phyloP scores from a whole-genome alignment of 306 rosid species.

The Prunus mongolica region DNA sequence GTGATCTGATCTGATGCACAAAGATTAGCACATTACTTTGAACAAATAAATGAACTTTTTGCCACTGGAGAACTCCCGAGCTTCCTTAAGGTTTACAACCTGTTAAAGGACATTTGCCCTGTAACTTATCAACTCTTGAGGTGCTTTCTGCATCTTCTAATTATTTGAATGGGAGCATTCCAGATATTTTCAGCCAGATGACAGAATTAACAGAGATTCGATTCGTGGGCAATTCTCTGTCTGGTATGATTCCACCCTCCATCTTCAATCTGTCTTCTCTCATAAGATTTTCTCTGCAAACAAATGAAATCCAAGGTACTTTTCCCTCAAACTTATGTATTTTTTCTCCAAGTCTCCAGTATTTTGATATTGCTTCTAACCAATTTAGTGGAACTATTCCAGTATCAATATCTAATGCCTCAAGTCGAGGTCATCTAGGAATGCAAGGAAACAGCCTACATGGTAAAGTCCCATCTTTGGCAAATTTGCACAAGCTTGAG shows the following conservation, averaged over 20 bases:
- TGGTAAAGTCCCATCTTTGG: not conserved
- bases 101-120: constrained; percentile 30
- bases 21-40: constrained; percentile 54
- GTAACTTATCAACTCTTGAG: not conserved
- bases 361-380: not conserved
- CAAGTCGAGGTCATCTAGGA: not conserved
- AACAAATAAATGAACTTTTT: constrained; percentile 75
- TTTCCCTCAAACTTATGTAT: not conserved
- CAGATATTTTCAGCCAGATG: not conserved
- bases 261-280: not conserved
- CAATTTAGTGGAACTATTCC: constrained; percentile 1
- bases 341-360: not conserved
- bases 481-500: not conserved
- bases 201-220: not conserved
- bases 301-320: not conserved
- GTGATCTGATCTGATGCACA: constrained; percentile 6
- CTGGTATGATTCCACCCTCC: not conserved
- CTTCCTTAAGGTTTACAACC: constrained; percentile 95
- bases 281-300: not conserved
- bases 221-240: not conserved
- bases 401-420: not conserved
- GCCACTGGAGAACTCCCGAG: constrained; percentile 69
- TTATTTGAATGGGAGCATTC: not conserved
- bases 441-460: not conserved
- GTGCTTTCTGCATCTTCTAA: not conserved